Evolutionary conservation across 2,329 filamentous ascomycete genomes (phyloP).

Genomic region (Cytospora paraplurivora): DNA sequence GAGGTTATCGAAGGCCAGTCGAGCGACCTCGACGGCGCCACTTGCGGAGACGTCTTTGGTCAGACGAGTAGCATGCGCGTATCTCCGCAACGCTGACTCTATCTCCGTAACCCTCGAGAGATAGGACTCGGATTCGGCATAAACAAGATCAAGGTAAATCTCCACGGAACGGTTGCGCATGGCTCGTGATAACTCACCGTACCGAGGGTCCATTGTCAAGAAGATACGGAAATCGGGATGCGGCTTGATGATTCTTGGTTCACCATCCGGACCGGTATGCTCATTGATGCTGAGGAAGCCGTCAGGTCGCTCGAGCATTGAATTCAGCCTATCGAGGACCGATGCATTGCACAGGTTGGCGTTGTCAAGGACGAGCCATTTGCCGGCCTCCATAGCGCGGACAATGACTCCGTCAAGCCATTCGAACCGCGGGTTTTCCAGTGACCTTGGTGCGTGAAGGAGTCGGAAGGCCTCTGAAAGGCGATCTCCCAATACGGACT

Average conservation of each 20-base stretch:
- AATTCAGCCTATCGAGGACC: constrained; percentile 92
- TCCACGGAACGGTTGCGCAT: constrained; percentile 97
- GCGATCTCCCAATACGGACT: constrained; percentile 49
- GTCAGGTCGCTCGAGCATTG: constrained; percentile 80
- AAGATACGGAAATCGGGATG: constrained; percentile 91
- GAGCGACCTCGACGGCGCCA: constrained; percentile 39
- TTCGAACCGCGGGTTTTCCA: constrained; percentile 82
- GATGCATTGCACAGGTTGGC: constrained; percentile 96
- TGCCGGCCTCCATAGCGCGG: constrained; percentile 79
- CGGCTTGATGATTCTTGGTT: constrained; percentile 76
- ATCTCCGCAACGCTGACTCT: constrained; percentile 54
- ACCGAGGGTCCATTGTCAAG: constrained; percentile 86
- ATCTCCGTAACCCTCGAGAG: constrained; percentile 48
- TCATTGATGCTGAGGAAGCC: constrained; percentile 91
- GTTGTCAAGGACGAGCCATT: constrained; percentile 95
- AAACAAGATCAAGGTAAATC: constrained; percentile 67
- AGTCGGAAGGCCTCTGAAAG: constrained; percentile 53
- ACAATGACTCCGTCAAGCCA: constrained; percentile 95
- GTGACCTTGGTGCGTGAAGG: constrained; percentile 54
- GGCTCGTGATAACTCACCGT: constrained; percentile 90
- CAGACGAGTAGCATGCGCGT: constrained; percentile 32
- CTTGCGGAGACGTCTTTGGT: constrained; percentile 32
- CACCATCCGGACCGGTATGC: constrained; percentile 80
- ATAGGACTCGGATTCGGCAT: constrained; percentile 38
- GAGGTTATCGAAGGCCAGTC: constrained; percentile 49